Evolutionary conservation across 2,329 filamentous ascomycete genomes (phyloP).

Genomic region (Cryoendolithus antarcticus): DNA sequence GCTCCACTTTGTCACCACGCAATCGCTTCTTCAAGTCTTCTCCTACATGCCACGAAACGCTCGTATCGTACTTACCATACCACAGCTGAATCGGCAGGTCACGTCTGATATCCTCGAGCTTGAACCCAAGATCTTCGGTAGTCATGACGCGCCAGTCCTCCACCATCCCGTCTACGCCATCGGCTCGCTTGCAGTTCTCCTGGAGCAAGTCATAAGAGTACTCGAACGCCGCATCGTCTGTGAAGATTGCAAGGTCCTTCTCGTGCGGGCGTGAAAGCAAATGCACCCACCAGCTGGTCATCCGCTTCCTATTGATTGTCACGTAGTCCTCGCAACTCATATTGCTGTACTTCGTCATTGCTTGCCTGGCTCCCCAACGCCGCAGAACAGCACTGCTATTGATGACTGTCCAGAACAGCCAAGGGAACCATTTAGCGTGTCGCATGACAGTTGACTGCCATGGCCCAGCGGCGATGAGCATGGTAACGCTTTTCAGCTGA

Average conservation of each 20-base stretch:
- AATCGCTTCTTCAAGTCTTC: not conserved
- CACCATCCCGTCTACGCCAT: not conserved
- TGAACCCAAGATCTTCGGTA: slow-evolving; percentile 1
- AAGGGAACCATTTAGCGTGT: not conserved
- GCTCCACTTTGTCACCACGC: not conserved
- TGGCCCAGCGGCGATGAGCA: not conserved
- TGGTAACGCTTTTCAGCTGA: not conserved
- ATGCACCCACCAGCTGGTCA: not conserved
- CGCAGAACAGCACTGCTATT: not conserved
- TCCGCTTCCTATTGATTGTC: not conserved
- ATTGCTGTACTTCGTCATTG: not conserved
- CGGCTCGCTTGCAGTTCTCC: not conserved
- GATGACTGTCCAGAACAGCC: not conserved
- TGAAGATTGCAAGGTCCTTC: not conserved
- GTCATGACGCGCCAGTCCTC: slow-evolving; percentile 1
- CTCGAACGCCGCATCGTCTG: not conserved
- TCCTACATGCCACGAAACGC: not conserved
- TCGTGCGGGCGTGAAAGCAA: not conserved
- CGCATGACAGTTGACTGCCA: not conserved
- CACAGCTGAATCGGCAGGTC: slow-evolving; percentile 1
- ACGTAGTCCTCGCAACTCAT: not conserved
- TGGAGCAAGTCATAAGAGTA: not conserved
- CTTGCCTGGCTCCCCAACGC: not conserved
- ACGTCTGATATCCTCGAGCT: not conserved
- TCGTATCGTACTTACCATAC: slow-evolving; percentile 2